Conservation (phyloP, 192 early-diverging fungal genomes). For the Pecoramyces ruminantium region DNA sequence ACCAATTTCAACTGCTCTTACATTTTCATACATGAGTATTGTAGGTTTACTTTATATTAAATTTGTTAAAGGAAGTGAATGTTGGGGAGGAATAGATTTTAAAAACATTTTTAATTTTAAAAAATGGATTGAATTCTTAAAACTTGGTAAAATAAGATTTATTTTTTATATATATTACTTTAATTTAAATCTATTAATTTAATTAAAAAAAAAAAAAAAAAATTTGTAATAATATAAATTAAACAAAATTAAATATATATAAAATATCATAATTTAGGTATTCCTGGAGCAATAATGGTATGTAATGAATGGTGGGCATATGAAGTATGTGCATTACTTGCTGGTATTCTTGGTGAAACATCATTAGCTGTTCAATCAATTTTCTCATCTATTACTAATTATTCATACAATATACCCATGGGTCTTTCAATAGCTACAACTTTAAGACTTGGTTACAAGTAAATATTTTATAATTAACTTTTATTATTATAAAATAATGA, state of each 20-base stretch:
- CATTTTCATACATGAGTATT: constrained; percentile 54
- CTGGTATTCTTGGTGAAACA: constrained; percentile 56
- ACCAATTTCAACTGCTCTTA: constrained; percentile 58
- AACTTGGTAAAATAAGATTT: too few relatives aligned
- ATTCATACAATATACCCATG: constrained; percentile 58
- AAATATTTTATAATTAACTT: neutral
- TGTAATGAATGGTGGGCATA: constrained; percentile 64
- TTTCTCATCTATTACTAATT: constrained; percentile 48
- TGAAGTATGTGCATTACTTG: constrained; percentile 54
- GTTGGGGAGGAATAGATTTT: constrained; percentile 77
- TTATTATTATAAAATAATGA: neutral
- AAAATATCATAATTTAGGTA: constrained; percentile 8
- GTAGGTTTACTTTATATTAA: constrained; percentile 42
- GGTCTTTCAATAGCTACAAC: constrained; percentile 65
- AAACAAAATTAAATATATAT: neutral
- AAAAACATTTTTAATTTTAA: constrained; percentile 30
- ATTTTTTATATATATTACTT: too few relatives aligned
- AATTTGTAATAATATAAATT: too few relatives aligned
- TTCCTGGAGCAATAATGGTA: constrained; percentile 64
- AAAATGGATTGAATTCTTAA: constrained; percentile 31
- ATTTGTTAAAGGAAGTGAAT: constrained; percentile 42
- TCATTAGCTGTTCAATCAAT: constrained; percentile 67
- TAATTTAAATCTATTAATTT: too few relatives aligned
- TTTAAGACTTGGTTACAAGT: constrained; percentile 47
- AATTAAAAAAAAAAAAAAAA: too few relatives aligned